Evolutionary conservation across 2,329 filamentous ascomycete genomes (phyloP).

Genomic region (Penicillium italicum): DNA sequence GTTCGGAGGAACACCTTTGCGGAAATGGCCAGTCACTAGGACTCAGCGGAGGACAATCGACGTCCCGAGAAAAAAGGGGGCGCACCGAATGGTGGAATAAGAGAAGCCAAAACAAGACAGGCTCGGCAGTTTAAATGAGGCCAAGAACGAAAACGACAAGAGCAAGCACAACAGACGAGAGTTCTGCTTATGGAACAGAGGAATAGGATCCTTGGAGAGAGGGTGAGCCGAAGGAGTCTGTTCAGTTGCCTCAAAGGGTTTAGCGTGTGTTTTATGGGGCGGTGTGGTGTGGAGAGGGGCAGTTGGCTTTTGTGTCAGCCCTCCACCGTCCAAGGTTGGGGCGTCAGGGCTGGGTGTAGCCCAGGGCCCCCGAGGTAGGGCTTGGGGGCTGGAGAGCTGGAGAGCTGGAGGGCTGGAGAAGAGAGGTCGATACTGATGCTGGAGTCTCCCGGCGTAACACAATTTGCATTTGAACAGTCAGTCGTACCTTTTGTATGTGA

Average conservation of each 20-base stretch:
- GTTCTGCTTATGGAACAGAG: constrained; percentile 6
- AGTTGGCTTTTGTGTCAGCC: constrained; percentile 3
- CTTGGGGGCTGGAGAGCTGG: not conserved
- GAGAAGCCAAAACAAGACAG: not conserved
- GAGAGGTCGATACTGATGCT: not conserved
- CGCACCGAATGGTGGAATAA: constrained; percentile 1
- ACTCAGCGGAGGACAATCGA: constrained; percentile 11
- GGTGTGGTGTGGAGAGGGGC: constrained; percentile 29
- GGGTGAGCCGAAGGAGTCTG: constrained; percentile 25
- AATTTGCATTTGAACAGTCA: not conserved
- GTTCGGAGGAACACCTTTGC: constrained; percentile 12
- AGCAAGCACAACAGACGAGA: constrained; percentile 1
- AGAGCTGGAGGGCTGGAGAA: not conserved
- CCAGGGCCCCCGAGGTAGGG: not conserved
- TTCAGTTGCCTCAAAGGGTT: constrained; percentile 20
- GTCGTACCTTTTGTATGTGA: not conserved
- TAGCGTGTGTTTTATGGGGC: constrained; percentile 26
- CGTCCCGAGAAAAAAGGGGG: constrained; percentile 3
- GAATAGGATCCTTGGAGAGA: constrained; percentile 10
- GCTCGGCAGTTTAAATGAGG: not conserved
- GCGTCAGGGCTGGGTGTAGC: too few relatives aligned
- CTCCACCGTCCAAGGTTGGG: not conserved
- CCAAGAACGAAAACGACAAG: not conserved
- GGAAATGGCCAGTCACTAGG: constrained; percentile 19
- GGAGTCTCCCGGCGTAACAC: not conserved